A percentile compares a stretch with the other conserved stretches of the same genome.
phyloP scores from a whole-genome alignment of 305 asterid genomes.

The Solanum hybrid region DNA sequence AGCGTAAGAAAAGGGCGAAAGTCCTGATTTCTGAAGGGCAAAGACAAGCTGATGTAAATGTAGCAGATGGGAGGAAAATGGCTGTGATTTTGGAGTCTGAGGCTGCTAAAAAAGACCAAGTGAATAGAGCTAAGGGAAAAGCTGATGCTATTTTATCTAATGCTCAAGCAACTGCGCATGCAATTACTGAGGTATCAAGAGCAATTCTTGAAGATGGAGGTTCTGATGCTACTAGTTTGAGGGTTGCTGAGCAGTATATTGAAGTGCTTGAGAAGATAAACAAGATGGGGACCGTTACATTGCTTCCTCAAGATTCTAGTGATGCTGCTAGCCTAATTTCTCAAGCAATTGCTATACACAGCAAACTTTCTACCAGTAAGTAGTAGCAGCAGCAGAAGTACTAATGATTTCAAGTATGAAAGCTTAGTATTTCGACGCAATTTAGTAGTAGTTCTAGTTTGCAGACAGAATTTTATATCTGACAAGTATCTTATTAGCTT shows the following conservation, averaged over 20 bases:
- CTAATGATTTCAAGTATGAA: background rate
- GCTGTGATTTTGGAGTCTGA: slow-evolving; percentile 10
- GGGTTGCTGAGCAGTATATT: background rate
- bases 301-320: slow-evolving; percentile 1
- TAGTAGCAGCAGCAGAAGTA: background rate
- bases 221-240: background rate
- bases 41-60: background rate
- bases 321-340: background rate
- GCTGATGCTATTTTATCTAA: background rate
- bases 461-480: background rate
- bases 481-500: background rate
- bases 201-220: background rate
- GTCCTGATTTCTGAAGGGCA: slow-evolving; percentile 1
- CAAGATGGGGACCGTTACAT: background rate
- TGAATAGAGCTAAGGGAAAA: too few species aligned
- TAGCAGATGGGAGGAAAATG: slow-evolving; percentile 9
- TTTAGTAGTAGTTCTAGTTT: background rate
- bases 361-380: background rate
- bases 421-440: background rate
- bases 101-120: background rate
- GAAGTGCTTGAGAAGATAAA: background rate
- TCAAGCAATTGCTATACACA: slow-evolving; percentile 1
- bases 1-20: slow-evolving; percentile 1
- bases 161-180: background rate
- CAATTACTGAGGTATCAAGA: background rate